Conservation (phyloP, 306 rosid genomes). For the Quercus alba region DNA sequence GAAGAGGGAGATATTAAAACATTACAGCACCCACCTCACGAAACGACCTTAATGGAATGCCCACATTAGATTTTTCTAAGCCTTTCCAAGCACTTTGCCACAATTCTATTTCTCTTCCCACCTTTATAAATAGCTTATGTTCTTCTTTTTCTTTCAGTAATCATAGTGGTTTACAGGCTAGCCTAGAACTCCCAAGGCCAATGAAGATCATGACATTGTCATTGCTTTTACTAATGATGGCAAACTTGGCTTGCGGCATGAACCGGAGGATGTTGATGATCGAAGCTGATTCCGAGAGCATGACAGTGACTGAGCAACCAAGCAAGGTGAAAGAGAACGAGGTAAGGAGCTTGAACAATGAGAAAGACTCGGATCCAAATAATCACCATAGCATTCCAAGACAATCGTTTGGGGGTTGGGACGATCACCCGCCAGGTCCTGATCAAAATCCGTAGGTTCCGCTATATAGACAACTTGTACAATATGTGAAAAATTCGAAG, state of each 20-base stretch:
- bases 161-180: not conserved
- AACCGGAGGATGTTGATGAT: not conserved
- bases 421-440: not conserved
- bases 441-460: no score
- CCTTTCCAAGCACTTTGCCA: no score
- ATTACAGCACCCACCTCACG: no score
- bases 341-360: not conserved
- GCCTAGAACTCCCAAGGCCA: not conserved
- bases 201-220: constrained; percentile 4
- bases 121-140: no score
- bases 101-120: no score
- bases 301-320: not conserved
- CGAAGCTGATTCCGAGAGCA: not conserved
- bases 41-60: no score
- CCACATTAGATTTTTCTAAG: no score
- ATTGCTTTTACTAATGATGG: constrained; percentile 15
- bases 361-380: constrained; percentile 3
- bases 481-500: no score
- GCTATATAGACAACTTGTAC: no score
- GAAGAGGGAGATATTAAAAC: no score
- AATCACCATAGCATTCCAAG: constrained; percentile 43
- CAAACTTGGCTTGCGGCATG: constrained; percentile 3
- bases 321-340: not conserved
- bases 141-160: no score
- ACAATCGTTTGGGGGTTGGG: constrained; percentile 12